Evolutionary conservation across 2,329 filamentous ascomycete species (phyloP).

Genomic region (Pseudogymnoascus sp.): DNA sequence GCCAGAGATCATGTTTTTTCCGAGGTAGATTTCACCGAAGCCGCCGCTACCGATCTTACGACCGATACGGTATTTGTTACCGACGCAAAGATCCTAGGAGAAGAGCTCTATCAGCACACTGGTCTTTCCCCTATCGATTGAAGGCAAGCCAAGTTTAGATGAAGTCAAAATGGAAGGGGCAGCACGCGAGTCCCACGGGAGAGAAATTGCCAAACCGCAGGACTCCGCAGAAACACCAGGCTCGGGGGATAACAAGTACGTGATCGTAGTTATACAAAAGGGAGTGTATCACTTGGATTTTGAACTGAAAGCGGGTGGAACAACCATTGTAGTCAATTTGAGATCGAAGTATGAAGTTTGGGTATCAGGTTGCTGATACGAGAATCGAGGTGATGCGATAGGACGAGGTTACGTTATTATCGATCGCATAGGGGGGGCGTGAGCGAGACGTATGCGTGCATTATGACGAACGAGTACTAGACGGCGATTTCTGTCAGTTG

Average conservation of each 20-base stretch:
- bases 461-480: not conserved
- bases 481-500: not conserved
- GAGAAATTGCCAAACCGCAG: not conserved
- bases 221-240: not conserved
- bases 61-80: conserved; percentile 97
- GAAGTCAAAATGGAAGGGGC: not conserved
- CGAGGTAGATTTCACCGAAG: conserved; percentile 94
- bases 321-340: conserved; percentile 58
- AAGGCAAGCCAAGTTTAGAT: not conserved
- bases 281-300: conserved; percentile 33
- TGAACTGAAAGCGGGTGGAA: conserved; percentile 32
- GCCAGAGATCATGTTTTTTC: conserved; percentile 95
- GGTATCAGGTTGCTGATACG: conserved; percentile 25
- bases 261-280: conserved; percentile 26
- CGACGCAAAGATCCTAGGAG: conserved; percentile 81
- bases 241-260: conserved; percentile 17
- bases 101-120: not conserved
- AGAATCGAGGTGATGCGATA: conserved; percentile 19
- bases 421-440: not conserved
- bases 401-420: not conserved
- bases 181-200: not conserved
- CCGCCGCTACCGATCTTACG: conserved; percentile 94
- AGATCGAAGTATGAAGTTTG: conserved; percentile 28
- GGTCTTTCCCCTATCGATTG: not conserved
- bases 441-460: not conserved